phyloP scores from a whole-genome alignment of 2,329 filamentous ascomycete species.

The Alternaria tenuissima region DNA sequence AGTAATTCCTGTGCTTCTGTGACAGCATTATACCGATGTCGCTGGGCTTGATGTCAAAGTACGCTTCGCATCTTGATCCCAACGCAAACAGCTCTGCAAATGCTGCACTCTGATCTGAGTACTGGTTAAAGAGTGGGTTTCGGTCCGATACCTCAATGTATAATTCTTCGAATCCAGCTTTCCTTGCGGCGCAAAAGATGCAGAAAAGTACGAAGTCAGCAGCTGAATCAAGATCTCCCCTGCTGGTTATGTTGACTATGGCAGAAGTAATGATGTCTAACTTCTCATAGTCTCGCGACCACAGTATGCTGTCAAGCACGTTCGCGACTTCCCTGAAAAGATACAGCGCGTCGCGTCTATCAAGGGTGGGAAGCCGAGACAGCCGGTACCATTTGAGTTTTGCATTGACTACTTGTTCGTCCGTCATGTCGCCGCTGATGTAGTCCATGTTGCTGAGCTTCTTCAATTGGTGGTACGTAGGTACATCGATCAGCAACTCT shows the following conservation, averaged over 20 bases:
- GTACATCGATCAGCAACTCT: slow-evolving; percentile 47
- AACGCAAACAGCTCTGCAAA: slow-evolving; percentile 71
- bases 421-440: slow-evolving; percentile 37
- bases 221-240: slow-evolving; percentile 36
- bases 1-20: slow-evolving; percentile 53
- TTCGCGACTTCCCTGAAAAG: slow-evolving; percentile 45
- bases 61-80: slow-evolving; percentile 69
- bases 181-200: slow-evolving; percentile 65
- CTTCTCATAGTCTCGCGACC: slow-evolving; percentile 39
- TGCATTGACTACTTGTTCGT: slow-evolving; percentile 41
- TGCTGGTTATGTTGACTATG: slow-evolving; percentile 33
- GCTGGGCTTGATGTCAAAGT: slow-evolving; percentile 63
- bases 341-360: slow-evolving; percentile 34
- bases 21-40: slow-evolving; percentile 48
- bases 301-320: slow-evolving; percentile 39
- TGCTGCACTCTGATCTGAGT: slow-evolving; percentile 69
- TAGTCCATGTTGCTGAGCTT: slow-evolving; percentile 49
- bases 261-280: slow-evolving; percentile 43
- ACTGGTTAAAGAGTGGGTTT: slow-evolving; percentile 68
- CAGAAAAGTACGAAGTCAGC: slow-evolving; percentile 65
- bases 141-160: slow-evolving; percentile 70
- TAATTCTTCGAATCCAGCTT: slow-evolving; percentile 67
- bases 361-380: slow-evolving; percentile 35
- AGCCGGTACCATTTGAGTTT: slow-evolving; percentile 49
- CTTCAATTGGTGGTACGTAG: slow-evolving; percentile 48